Evolutionary conservation across 768 basidiomycete species (phyloP), one percentile per base, ranked within the genome.

Genomic region (Boletus edulis): DNA sequence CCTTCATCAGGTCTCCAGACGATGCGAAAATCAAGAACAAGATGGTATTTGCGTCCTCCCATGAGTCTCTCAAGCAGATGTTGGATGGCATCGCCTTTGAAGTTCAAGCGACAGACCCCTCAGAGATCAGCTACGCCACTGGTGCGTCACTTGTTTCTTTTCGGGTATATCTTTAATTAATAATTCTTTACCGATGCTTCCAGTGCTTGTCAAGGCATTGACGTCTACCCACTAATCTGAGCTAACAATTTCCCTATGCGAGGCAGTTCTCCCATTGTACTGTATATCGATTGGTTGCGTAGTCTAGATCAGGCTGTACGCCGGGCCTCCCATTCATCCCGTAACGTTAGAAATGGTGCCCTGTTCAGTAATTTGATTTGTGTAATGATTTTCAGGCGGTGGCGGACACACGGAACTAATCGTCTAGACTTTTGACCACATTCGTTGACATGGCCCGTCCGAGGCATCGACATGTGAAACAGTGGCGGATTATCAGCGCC

Each of bases 21-120:
- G 73, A 71, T 41, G 86, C 93, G 40, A 89, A 83, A 75, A 80
- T 95, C 73, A 94, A 89, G 75, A 78, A 83, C 68, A 98, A 95
- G 86, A 98, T 98, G 94, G 64, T 97, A 62, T 89, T 83, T 74
- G 88, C 96, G 3, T 86, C 92, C 17, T 98, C 95, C 50, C 87
- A 84, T 67, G 89, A 93, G 27, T 86, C 86, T 5, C 74, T 99
- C 60, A 81, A 83, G 64, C 82, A 80, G 51, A 67, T 81, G 32
- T 80, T 98, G 29, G 82, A 81, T 24, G 96, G 94, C 51, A 80
- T 97, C 60, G 77, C 81, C 5, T 68, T 81, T 45, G 94, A 97
- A 70, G 79, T 98, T 52, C 95, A 98, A 72, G 94, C 83, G 53
- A 94, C 89, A 42, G 93, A 93, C 42, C 74, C 55, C 55, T 75